Percentiles rank a stretch among this genome's conserved stretches.
Conservation (phyloP, 225 moss, liverwort and hornwort species). For the Bryum argenteum region DNA sequence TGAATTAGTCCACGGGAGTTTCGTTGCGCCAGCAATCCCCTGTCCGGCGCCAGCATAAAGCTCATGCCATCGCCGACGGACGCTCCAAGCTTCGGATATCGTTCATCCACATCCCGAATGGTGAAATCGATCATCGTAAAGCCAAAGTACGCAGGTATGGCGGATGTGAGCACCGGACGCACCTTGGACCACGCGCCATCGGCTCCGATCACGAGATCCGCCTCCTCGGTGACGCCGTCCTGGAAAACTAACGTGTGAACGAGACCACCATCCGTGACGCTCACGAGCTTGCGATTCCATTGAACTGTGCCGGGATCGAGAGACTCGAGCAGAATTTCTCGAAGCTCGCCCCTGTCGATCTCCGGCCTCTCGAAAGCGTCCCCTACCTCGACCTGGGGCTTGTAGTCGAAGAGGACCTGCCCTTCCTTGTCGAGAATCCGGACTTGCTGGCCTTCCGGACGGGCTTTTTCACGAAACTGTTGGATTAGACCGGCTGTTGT, state of each 20-base stretch:
- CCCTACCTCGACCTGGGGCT: not conserved
- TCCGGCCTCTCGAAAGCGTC: not conserved
- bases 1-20: constrained; percentile 16
- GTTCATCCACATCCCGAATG: constrained; percentile 10
- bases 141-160: constrained; percentile 16
- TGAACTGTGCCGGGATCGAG: constrained; percentile 16
- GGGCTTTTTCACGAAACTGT: constrained; percentile 15
- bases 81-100: constrained; percentile 13
- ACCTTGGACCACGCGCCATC: constrained; percentile 30
- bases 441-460: not conserved
- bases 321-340: constrained; percentile 17
- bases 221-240: constrained; percentile 15
- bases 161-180: constrained; percentile 5
- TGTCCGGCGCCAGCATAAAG: not conserved
- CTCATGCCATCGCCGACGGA: not conserved
- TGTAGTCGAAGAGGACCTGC: not conserved
- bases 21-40: constrained; percentile 4
- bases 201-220: constrained; percentile 23
- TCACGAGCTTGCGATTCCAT: constrained; percentile 19
- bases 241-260: constrained; percentile 12
- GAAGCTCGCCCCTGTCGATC: constrained; percentile 21
- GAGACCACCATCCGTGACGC: not conserved
- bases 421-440: constrained; percentile 23
- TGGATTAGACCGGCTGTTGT: constrained; percentile 11
- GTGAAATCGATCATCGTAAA: constrained; percentile 11